phyloP scores from a whole-genome alignment of 2,329 filamentous ascomycete genomes.

The Xylaria digitata region DNA sequence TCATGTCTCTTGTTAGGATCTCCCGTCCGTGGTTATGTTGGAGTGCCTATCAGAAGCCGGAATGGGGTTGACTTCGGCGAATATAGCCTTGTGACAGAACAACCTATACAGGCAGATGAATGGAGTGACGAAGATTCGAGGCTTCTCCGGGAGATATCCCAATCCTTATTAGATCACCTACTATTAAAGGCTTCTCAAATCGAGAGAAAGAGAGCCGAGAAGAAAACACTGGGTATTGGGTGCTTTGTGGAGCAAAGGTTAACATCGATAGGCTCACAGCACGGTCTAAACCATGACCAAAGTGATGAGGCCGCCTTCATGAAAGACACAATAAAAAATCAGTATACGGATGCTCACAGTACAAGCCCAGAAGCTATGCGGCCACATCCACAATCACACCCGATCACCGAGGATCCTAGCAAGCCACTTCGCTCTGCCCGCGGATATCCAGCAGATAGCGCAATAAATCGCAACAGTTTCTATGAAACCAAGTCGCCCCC shows the following conservation, averaged over 20 bases:
- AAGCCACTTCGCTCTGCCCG: not conserved
- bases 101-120: slow-evolving; percentile 23
- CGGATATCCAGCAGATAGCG: not conserved
- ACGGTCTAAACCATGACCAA: not conserved
- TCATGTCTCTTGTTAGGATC: slow-evolving; percentile 26
- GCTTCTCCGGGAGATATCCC: slow-evolving; percentile 32
- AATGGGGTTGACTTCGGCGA: slow-evolving; percentile 35
- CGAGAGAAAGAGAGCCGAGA: slow-evolving; percentile 29
- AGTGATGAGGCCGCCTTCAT: slow-evolving; percentile 1
- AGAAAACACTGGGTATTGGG: slow-evolving; percentile 28
- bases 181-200: slow-evolving; percentile 21
- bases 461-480: not conserved
- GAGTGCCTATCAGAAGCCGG: slow-evolving; percentile 33
- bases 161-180: slow-evolving; percentile 29
- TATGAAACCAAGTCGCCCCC: not conserved
- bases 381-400: not conserved
- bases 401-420: not conserved
- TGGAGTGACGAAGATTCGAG: slow-evolving; percentile 27
- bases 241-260: slow-evolving; percentile 31
- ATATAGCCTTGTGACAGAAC: slow-evolving; percentile 30
- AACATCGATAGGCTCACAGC: not conserved
- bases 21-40: slow-evolving; percentile 24
- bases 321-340: not conserved
- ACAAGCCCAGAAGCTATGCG: not conserved
- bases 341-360: not conserved